Conservation (phyloP, 768 basidiomycete species). For the Mycena leptocephala region DNA sequence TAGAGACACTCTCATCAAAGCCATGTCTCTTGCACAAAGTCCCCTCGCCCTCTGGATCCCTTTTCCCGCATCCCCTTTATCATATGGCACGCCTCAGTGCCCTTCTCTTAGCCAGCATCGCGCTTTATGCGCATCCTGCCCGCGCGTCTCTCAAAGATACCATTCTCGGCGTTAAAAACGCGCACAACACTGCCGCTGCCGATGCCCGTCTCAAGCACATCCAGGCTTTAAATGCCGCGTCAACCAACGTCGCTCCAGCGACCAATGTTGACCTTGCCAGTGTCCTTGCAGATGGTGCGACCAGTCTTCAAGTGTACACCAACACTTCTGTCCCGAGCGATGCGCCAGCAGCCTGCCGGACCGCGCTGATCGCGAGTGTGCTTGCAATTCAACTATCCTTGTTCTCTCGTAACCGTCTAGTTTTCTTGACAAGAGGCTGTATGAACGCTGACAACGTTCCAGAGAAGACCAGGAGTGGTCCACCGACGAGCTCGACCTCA, state of each 20-base stretch:
- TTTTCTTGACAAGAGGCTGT: no score
- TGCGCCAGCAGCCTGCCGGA: neutral
- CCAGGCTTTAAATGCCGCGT: neutral
- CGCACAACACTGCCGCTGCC: conserved; percentile 1
- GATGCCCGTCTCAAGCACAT: neutral
- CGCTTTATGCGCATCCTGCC: neutral
- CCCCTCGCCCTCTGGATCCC: neutral
- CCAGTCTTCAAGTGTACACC: conserved; percentile 6
- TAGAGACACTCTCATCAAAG: no score
- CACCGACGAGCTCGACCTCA: neutral
- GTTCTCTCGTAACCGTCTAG: neutral
- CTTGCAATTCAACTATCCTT: neutral
- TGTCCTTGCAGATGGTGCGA: neutral
- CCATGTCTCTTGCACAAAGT: neutral
- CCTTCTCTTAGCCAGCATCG: neutral
- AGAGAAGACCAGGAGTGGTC: neutral
- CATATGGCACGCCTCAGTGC: neutral
- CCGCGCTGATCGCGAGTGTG: neutral
- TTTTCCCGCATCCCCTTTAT: neutral
- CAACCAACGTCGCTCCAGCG: conserved; percentile 2
- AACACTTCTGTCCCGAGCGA: neutral
- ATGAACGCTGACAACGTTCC: conserved; percentile 1
- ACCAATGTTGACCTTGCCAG: neutral
- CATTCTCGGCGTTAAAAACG: neutral
- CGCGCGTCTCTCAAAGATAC: conserved; percentile 4